phyloP scores from a whole-genome alignment of 73 alveolate species.

The Effrenium voratum region DNA sequence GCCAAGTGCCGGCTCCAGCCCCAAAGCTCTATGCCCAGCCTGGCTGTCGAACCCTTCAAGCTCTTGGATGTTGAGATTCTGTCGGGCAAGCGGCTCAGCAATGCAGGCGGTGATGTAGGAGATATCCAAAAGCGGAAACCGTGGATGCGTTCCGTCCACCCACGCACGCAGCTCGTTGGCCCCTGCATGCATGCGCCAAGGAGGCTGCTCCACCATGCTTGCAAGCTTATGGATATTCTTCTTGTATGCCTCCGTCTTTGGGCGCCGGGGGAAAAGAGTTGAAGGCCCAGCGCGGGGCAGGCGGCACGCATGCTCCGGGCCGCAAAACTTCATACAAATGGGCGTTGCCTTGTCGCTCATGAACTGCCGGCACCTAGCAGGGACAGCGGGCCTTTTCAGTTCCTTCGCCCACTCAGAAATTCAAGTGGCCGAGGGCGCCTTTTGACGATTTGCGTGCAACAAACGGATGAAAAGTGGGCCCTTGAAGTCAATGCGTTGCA shows the following conservation, averaged over 20 bases:
- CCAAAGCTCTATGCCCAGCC: not conserved
- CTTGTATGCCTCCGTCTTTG: not conserved
- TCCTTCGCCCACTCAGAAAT: too few species aligned
- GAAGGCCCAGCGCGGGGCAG: not conserved
- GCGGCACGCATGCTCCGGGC: not conserved
- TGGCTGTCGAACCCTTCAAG: not conserved
- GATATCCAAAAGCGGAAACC: not conserved
- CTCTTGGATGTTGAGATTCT: too few species aligned
- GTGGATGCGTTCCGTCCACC: not conserved
- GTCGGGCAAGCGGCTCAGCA: too few species aligned
- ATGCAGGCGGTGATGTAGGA: not conserved
- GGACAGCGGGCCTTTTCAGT: not conserved
- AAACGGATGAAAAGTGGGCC: too few species aligned
- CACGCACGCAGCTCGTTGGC: not conserved
- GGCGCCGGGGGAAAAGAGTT: not conserved
- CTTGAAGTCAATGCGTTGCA: too few species aligned
- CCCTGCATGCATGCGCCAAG: not conserved
- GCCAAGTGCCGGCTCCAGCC: conserved; percentile 27
- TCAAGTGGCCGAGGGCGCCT: too few species aligned
- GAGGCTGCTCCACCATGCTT: not conserved
- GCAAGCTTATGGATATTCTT: not conserved
- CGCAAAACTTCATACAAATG: not conserved
- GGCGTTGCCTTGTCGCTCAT: not conserved
- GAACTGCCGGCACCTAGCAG: conserved; percentile 15
- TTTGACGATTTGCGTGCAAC: too few species aligned